These are phyloP conservation scores for Mimosa bimucronata DNA, from an alignment of 306 rosid genomes.

Conservation along the genomic window DNA sequence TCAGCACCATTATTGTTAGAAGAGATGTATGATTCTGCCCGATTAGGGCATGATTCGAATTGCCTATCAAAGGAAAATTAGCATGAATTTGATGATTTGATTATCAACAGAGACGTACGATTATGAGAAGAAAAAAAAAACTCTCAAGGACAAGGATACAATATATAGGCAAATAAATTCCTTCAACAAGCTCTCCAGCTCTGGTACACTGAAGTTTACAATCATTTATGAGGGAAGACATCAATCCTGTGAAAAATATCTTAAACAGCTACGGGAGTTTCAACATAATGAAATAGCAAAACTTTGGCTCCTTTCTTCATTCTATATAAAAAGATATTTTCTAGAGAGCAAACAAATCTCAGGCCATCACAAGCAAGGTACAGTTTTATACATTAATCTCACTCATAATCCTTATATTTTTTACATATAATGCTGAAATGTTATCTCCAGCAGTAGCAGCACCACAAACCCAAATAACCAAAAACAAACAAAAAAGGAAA, in stretches of 20 bases:
- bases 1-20: not conserved
- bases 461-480: not conserved
- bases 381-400: not conserved
- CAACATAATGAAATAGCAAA: not conserved
- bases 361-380: not conserved
- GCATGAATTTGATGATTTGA: too few relatives aligned
- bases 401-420: not conserved
- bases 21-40: too few relatives aligned
- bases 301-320: not conserved
- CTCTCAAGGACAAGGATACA: not conserved
- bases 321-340: not conserved
- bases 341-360: not conserved
- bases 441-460: not conserved
- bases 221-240: not conserved
- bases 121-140: not conserved
- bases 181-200: conserved; percentile 13
- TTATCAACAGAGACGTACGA: not conserved
- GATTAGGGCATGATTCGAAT: too few relatives aligned
- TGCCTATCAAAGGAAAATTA: too few relatives aligned
- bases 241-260: not conserved
- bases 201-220: not conserved
- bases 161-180: not conserved
- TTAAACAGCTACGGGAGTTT: not conserved
- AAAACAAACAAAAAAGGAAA: not conserved
- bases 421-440: not conserved